These are phyloP conservation scores for Podaxis mareebaensis DNA, from an alignment of 768 basidiomycete genomes.

Conservation along the genomic window DNA sequence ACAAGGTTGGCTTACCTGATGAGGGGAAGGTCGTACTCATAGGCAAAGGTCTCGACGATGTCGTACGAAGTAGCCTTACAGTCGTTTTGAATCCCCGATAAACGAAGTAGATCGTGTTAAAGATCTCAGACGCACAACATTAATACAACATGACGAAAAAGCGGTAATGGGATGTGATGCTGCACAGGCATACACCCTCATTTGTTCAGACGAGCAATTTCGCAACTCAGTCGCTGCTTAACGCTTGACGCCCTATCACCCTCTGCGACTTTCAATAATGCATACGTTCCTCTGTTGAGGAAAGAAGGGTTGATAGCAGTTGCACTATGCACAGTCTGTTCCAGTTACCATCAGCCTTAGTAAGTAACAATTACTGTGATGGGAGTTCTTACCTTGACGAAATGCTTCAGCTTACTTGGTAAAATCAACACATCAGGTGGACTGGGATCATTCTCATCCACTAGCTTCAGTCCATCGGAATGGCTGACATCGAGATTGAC, in stretches of 20 bases:
- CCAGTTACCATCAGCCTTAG: neutral
- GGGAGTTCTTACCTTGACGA: conserved; percentile 64
- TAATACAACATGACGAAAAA: neutral
- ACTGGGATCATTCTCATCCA: conserved; percentile 40
- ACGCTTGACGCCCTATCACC: conserved; percentile 23
- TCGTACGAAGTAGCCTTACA: conserved; percentile 56
- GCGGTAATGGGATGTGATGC: no score
- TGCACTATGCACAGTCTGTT: conserved; percentile 75
- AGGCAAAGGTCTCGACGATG: conserved; percentile 71
- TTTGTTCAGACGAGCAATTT: conserved; percentile 6
- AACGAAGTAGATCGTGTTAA: conserved; percentile 7
- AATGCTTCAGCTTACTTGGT: conserved; percentile 88
- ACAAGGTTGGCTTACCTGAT: conserved; percentile 51
- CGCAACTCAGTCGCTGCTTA: conserved; percentile 32
- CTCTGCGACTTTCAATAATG: conserved; percentile 40
- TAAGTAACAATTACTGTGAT: neutral
- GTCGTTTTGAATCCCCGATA: conserved; percentile 25
- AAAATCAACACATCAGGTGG: conserved; percentile 85
- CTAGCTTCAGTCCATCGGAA: conserved; percentile 43
- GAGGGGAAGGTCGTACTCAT: conserved; percentile 86
- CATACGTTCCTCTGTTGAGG: conserved; percentile 61
- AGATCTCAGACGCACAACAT: conserved; percentile 4
- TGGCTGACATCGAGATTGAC: conserved; percentile 92
- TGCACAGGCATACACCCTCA: neutral
- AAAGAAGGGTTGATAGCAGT: conserved; percentile 86